These are phyloP conservation scores for Sarocladium brachiariae DNA, from an alignment of 2,329 filamentous ascomycete species.

Conservation along the genomic window DNA sequence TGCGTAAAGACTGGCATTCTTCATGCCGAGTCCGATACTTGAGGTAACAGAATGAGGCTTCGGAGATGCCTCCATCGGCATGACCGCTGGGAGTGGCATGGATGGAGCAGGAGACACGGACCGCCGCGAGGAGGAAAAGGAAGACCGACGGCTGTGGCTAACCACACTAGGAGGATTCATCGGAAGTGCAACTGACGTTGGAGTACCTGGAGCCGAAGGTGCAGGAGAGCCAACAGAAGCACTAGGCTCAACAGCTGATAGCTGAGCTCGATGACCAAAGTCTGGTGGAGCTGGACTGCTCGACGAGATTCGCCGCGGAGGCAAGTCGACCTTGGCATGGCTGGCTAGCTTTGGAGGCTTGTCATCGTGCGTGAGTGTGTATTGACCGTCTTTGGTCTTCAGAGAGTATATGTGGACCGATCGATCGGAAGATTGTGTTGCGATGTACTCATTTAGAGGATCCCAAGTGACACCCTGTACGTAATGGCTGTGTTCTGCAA, in stretches of 20 bases:
- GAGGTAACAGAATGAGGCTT: conserved; percentile 58
- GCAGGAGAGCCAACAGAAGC: conserved; percentile 69
- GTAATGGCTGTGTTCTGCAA: conserved; percentile 96
- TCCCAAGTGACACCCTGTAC: conserved; percentile 99
- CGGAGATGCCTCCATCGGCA: conserved; percentile 86
- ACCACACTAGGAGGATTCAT: conserved; percentile 93
- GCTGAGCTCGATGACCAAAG: conserved; percentile 58
- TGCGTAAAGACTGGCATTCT: conserved; percentile 85
- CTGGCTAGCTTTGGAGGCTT: conserved; percentile 76
- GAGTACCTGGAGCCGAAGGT: conserved; percentile 88
- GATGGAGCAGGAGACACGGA: conserved; percentile 92
- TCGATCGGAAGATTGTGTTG: conserved; percentile 94
- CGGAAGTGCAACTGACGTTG: conserved; percentile 77
- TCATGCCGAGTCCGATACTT: conserved; percentile 54
- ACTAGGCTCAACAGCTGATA: conserved; percentile 47
- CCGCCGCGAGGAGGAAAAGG: conserved; percentile 78
- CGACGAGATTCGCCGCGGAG: conserved; percentile 80
- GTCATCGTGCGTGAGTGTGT: conserved; percentile 62
- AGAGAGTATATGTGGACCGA: conserved; percentile 96
- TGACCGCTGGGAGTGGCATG: conserved; percentile 87
- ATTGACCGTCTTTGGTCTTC: conserved; percentile 93
- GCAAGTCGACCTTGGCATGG: conserved; percentile 78
- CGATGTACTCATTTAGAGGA: conserved; percentile 94
- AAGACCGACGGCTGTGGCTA: conserved; percentile 89
- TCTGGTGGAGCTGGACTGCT: conserved; percentile 90